Conservation (phyloP, 179 eudicot species). For the Kewa caespitosa region DNA sequence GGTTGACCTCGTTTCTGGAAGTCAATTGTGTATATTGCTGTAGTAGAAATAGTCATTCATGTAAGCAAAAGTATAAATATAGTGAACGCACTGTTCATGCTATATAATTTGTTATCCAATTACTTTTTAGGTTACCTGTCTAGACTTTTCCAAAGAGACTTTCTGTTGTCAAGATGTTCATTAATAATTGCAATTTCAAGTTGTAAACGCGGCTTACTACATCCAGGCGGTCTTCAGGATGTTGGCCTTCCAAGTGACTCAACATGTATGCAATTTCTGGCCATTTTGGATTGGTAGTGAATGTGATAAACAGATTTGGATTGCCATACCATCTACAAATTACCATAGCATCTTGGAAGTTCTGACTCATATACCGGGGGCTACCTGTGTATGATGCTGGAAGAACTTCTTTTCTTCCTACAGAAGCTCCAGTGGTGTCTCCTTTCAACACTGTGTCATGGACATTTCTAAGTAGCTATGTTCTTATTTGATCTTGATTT, state of each 20-base stretch:
- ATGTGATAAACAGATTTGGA: not conserved
- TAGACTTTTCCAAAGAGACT: not conserved
- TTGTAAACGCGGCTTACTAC: not conserved
- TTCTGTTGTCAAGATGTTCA: not conserved
- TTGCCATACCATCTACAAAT: not conserved
- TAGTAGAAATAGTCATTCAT: not conserved
- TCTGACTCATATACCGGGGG: not conserved
- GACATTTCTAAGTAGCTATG: not conserved
- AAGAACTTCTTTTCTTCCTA: not conserved
- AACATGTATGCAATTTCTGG: not conserved
- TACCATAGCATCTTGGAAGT: slow-evolving; percentile 3
- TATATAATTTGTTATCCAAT: too few relatives aligned
- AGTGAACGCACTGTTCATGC: too few relatives aligned
- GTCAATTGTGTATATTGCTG: not conserved
- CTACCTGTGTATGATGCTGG: slow-evolving; percentile 1
- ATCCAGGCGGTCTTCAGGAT: too few relatives aligned
- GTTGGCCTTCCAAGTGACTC: too few relatives aligned
- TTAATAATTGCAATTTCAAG: not conserved
- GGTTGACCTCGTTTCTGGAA: slow-evolving; percentile 25
- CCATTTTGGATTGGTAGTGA: not conserved
- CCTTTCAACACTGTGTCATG: not conserved
- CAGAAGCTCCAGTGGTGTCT: not conserved
- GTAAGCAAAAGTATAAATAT: too few relatives aligned
- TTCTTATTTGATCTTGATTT: not conserved
- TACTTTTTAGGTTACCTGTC: not conserved